These are phyloP conservation scores for Flaveria sonorensis DNA, from an alignment of 129 eudicot genomes.

Conservation along the genomic window DNA sequence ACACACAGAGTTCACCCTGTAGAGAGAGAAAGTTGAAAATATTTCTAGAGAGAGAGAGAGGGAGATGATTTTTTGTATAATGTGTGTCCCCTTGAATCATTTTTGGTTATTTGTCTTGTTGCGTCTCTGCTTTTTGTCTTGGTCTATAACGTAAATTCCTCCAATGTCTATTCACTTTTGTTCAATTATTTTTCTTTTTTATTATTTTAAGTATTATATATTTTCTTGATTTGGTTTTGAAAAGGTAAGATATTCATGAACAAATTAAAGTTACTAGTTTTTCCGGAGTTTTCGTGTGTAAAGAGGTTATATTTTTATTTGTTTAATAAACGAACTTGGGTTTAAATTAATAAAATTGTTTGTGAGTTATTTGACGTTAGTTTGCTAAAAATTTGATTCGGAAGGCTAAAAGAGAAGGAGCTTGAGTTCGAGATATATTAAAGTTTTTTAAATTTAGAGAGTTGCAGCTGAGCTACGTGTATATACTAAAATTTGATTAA, in stretches of 20 bases:
- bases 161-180: slow-evolving; percentile 18
- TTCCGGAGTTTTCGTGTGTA: background rate
- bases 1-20: slow-evolving; percentile 25
- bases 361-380: no score
- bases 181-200: background rate
- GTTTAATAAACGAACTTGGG: no score
- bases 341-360: no score
- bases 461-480: no score
- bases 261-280: background rate
- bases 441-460: no score
- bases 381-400: no score
- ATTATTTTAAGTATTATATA: background rate
- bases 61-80: background rate
- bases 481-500: no score
- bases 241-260: background rate
- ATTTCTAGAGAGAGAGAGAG: slow-evolving; percentile 26
- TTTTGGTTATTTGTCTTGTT: slow-evolving; percentile 42
- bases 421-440: no score
- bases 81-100: slow-evolving; percentile 25
- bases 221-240: background rate
- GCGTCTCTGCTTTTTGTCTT: slow-evolving; percentile 38
- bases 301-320: no score
- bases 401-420: no score
- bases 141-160: slow-evolving; percentile 20
- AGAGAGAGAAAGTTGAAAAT: slow-evolving; percentile 44